Base-by-base conservation (phyloP, 2,329 filamentous ascomycete genomes). In the Pyrenophora seminiperda region DNA sequence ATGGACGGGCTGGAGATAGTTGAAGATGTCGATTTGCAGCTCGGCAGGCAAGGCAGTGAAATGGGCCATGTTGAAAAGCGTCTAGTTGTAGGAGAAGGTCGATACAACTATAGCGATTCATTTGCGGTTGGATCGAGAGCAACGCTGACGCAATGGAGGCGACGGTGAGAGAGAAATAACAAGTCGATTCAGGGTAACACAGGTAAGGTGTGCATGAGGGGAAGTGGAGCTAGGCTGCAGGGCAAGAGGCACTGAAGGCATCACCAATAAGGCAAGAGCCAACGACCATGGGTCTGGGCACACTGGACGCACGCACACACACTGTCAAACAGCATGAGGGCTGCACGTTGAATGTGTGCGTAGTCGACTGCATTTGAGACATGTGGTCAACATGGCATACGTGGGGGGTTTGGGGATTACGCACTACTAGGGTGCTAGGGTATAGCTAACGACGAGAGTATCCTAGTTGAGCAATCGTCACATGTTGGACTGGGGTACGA, bases 1-100 rank as follows among this genome's bases (percentile, higher is more conserved):
- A 41, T 65, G 57, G 3, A 40, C 6, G 13, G 42, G 47, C 24
- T 50, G 34, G 7, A 68, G 65, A 31, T 66, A 59, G 22, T 52
- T 49, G 53, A 69, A 66, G 36, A 67, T 62, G 3, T 66, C 38
- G 20, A 70, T 61, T 11, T 64, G 65, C 1, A 72, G 59, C 30
- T 72, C 67, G 2, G 65, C 51, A 18, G 66, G 68, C 14, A 71
- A 43, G 4, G 48, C 30, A 17, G 52, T 41, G 7, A 66, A 54
- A 11, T 43, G 30, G 27, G 24, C 9, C 51, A 56, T 56, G 3
- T 33, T 45, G 22, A 10, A 31, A 34, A 6, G 7, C 18, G 4
- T 19, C 20, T 7, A 10, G 5, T 20, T 2, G 7, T n/a, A 4
- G 29, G 2, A 41, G 31, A 19, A 18, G n/a, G n/a, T n/a, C n/a